Evolutionary conservation across 306 rosid genomes (phyloP), one percentile per base, ranked within the genome.

Genomic region (Acacia confusa): DNA sequence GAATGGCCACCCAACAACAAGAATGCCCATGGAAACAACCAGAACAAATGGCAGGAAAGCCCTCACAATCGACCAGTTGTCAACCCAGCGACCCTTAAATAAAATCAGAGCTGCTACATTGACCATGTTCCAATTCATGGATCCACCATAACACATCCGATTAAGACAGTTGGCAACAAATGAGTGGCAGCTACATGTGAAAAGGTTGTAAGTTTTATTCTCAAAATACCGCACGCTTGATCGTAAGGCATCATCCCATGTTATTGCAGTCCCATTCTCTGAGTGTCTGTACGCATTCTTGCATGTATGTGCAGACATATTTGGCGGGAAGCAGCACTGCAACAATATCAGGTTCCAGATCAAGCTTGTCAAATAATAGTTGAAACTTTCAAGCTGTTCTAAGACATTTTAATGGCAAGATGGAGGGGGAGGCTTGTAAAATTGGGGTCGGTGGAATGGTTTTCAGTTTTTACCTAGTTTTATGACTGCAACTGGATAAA

Each of bases 91-190:
- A 34, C 99, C 98, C 88, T 93, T 92, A 7, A 86, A 80, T 52
- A 96, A 89, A 74, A 96, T 69, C 76, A 96, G 65, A 41, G 87
- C 91, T 25, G 88, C 99, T 48, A 93, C 92, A 73, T 73, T 92
- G 57, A 96, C 72, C 97, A 96, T 89, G 90, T 93, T 96, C 99
- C 99, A 96, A 63, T 73, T 80, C 97, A 93, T 89, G 74, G 97
- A 93, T 67, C 97, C 94, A 28, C 89, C 81, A 2, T 92, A 96
- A 78, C 92, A 79, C 2, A 92, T 52, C 79, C 97, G 94, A 75
- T 93, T 96, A 80, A 96, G 86, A 83, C 91, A 85, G 83, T 93
- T 90, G 8, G 97, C 98, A 3, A 83, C 96, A 24, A 92, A 96
- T 0, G 92, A 96, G 84, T 96, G 87, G 77, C 92, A 74, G 90